Evolutionary conservation across 495 filamentous ascomycete genomes (phyloP).

Genomic region (Durotheca rogersii): DNA sequence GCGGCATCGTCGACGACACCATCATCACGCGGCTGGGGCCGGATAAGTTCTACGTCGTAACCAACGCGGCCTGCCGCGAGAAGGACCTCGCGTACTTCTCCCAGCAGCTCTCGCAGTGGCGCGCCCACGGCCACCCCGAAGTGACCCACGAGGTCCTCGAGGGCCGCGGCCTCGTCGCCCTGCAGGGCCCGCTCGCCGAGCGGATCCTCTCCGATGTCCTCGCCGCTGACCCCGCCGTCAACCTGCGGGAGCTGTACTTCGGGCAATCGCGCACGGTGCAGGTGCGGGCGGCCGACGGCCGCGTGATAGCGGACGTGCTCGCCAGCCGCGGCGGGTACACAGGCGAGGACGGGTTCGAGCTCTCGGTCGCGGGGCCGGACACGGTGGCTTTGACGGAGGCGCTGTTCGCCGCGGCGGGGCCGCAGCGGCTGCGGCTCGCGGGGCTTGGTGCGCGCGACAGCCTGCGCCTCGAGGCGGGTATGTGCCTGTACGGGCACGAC

Average conservation of each 20-base stretch:
- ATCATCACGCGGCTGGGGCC: slow-evolving; percentile 75
- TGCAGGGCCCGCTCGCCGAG: slow-evolving; percentile 81
- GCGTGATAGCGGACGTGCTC: slow-evolving; percentile 58
- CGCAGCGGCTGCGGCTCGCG: slow-evolving; percentile 69
- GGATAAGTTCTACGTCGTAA: slow-evolving; percentile 84
- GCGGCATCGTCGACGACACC: slow-evolving; percentile 91
- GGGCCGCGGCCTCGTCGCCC: slow-evolving; percentile 75
- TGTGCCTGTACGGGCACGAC: slow-evolving; percentile 99
- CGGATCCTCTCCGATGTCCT: slow-evolving; percentile 60
- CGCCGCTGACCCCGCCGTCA: slow-evolving; percentile 45
- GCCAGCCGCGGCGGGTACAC: slow-evolving; percentile 92
- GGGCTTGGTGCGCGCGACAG: slow-evolving; percentile 90
- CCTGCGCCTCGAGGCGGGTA: slow-evolving; percentile 89
- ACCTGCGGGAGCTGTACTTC: slow-evolving; percentile 75
- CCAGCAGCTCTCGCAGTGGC: slow-evolving; percentile 64
- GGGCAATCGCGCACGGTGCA: slow-evolving; percentile 65
- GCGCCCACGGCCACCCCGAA: slow-evolving; percentile 40
- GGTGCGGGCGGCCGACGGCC: slow-evolving; percentile 47
- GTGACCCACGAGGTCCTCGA: slow-evolving; percentile 50
- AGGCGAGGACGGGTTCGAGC: slow-evolving; percentile 97
- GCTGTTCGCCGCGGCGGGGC: slow-evolving; percentile 62
- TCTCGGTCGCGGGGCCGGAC: slow-evolving; percentile 69
- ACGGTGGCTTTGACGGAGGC: slow-evolving; percentile 57
- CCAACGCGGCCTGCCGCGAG: slow-evolving; percentile 87
- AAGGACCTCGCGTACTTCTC: slow-evolving; percentile 79